A percentile compares a stretch with the other conserved stretches of the same genome.
phyloP scores from a whole-genome alignment of 768 basidiomycete species.

The Psilocybe sp. region DNA sequence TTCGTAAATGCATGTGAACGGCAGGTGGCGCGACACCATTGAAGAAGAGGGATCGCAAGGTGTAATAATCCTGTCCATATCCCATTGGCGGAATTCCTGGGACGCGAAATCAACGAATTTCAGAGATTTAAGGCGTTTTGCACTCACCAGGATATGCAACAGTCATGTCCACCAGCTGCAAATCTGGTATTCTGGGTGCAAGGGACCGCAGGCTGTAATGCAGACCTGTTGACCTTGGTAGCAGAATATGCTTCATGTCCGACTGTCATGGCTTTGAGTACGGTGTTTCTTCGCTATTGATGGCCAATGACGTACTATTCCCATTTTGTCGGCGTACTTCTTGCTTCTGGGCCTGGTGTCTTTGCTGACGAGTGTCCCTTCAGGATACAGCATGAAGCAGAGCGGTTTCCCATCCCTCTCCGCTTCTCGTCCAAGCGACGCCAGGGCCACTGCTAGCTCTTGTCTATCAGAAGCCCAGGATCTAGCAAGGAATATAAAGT shows the following conservation, averaged over 20 bases:
- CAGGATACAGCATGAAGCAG: slow-evolving; percentile 88
- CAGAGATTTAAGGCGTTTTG: not conserved
- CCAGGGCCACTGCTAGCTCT: slow-evolving; percentile 63
- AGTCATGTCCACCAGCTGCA: slow-evolving; percentile 89
- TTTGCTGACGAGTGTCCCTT: slow-evolving; percentile 90
- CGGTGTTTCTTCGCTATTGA: not conserved
- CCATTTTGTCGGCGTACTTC: slow-evolving; percentile 85
- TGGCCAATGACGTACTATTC: slow-evolving; percentile 63
- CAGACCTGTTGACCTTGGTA: slow-evolving; percentile 91
- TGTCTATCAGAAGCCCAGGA: slow-evolving; percentile 86
- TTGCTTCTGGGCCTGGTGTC: slow-evolving; percentile 83
- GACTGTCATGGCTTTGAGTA: slow-evolving; percentile 39
- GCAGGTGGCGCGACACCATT: slow-evolving; percentile 77
- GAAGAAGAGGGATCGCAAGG: slow-evolving; percentile 84
- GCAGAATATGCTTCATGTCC: slow-evolving; percentile 77
- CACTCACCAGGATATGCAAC: slow-evolving; percentile 84
- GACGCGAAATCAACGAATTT: not conserved
- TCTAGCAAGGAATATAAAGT: slow-evolving; percentile 90
- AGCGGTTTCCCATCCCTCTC: slow-evolving; percentile 68
- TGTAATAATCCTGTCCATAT: slow-evolving; percentile 89
- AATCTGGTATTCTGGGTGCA: slow-evolving; percentile 67
- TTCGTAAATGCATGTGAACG: slow-evolving; percentile 84
- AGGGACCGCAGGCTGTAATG: slow-evolving; percentile 83
- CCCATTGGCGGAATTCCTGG: slow-evolving; percentile 73
- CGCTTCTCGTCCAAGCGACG: slow-evolving; percentile 66